A percentile compares a stretch with the other conserved stretches of the same genome.
phyloP scores from a whole-genome alignment of 78 protist genomes.

The Cyanophora paradoxa region DNA sequence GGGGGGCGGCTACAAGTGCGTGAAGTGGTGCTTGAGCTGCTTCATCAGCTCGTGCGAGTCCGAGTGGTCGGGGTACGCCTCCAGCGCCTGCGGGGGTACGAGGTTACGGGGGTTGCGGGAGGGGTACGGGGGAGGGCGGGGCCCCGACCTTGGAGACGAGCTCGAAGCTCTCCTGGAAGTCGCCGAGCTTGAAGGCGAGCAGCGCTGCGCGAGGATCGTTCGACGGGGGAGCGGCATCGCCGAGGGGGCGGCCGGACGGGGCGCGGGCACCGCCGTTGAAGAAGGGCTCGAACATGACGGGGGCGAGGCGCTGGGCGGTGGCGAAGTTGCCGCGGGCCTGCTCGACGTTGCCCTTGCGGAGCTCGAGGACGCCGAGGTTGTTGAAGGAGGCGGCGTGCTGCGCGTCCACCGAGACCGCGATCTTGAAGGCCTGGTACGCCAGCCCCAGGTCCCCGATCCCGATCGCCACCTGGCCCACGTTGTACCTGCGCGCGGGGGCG shows the following conservation, averaged over 20 bases:
- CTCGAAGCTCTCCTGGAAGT: conserved; percentile 4
- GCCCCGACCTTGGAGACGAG: no score
- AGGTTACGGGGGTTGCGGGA: no score
- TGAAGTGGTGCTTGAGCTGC: not conserved
- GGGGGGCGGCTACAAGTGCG: not conserved
- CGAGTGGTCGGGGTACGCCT: conserved; percentile 32
- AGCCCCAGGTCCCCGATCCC: conserved; percentile 70
- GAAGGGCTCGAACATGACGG: conserved; percentile 43
- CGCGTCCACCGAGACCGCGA: conserved; percentile 35
- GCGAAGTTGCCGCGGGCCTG: conserved; percentile 38
- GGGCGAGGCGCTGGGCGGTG: conserved; percentile 11
- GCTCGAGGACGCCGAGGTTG: conserved; percentile 55
- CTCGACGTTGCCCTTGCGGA: conserved; percentile 47
- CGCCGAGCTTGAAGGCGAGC: conserved; percentile 10
- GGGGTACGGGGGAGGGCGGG: no score
- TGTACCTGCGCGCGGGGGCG: conserved; percentile 28
- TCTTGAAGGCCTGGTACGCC: conserved; percentile 67
- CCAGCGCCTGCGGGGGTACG: conserved; percentile 17
- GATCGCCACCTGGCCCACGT: conserved; percentile 66
- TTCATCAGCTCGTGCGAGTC: conserved; percentile 39
- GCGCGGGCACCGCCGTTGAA: conserved; percentile 39
- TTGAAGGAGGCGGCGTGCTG: conserved; percentile 44
- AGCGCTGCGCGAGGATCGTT: no score
- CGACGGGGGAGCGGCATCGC: no score
- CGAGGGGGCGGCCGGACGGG: not conserved